A percentile compares a stretch with the other conserved stretches of the same genome.
Evolutionary conservation across 2,329 filamentous ascomycete species (phyloP).

Genomic region (Hypocreales sp.): DNA sequence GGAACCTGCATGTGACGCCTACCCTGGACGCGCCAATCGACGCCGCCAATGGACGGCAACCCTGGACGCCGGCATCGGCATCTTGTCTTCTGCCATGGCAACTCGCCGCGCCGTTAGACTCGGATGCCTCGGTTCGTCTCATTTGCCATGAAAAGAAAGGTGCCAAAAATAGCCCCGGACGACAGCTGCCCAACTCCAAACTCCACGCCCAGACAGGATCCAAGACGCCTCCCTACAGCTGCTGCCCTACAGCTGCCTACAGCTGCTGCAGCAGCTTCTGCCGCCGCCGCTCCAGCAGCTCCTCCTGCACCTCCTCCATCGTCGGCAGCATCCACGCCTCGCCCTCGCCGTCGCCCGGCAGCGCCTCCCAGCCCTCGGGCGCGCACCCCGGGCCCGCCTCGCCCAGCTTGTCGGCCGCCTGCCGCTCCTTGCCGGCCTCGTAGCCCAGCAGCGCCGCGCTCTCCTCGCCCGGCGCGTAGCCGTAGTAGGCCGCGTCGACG

Average conservation of each 20-base stretch:
- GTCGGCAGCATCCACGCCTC: conserved; percentile 71
- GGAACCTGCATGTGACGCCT: too few relatives aligned
- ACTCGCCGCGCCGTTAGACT: too few relatives aligned
- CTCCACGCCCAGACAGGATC: too few relatives aligned
- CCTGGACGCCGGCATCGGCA: too few relatives aligned
- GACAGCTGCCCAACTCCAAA: too few relatives aligned
- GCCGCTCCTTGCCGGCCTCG: conserved; percentile 69
- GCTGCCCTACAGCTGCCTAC: conserved; percentile 8
- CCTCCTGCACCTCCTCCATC: conserved; percentile 83
- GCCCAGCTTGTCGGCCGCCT: conserved; percentile 57
- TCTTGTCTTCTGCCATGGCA: too few relatives aligned
- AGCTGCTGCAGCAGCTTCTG: conserved; percentile 75
- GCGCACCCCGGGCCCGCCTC: conserved; percentile 37
- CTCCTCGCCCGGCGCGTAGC: conserved; percentile 86
- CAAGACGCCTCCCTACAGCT: neutral
- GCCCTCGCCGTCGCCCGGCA: conserved; percentile 80
- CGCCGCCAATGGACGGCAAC: too few relatives aligned
- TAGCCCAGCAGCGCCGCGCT: conserved; percentile 67
- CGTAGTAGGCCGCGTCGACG: conserved; percentile 92
- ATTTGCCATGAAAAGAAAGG: too few relatives aligned
- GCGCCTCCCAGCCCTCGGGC: conserved; percentile 62
- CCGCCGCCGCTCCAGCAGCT: conserved; percentile 74
- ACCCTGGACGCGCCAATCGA: too few relatives aligned
- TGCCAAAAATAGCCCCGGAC: too few relatives aligned
- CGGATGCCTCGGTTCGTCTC: too few relatives aligned